Base-by-base conservation (phyloP, 441 rosid genomes). In the Flueggea neowawraea region DNA sequence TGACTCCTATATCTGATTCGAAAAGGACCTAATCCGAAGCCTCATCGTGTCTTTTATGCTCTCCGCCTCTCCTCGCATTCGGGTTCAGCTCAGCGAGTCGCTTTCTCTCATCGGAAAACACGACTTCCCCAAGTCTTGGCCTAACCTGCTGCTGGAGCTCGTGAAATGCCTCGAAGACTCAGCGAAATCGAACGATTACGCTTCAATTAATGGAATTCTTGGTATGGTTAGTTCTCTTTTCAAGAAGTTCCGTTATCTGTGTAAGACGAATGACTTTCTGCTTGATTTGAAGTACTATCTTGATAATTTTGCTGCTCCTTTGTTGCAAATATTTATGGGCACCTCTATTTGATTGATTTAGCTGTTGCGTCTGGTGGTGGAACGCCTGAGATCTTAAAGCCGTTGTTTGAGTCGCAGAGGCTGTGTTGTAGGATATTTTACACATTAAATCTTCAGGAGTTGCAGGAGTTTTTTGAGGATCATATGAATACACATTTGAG, bases 401-500 rank as follows among this genome's bases (percentile, higher is more conserved):
- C 91, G 0, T 59, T 87, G 16, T 84, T 91, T 4, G 96, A 91
- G 82, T 91, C 96, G 0, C 97, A 89, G 69, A 86, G 82, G 74
- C 74, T 91, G 63, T 95, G 99, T 62, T 95, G 94, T 74, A 81
- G 96, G 69, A 82, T 91, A 59, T 95, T 95, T 64, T 89, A 72
- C 68, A 89, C 97, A 0, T 58, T 95, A 76, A 95, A 95, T 72
- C 89, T 82, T 72, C 95, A 87, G 73, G 99, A 95, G 45, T 66
- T 95, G 75, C 99, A 97, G 0, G 99, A 91, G 81, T 95, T 78
- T 64, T 95, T 95, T 48, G 99, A 95, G 84, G 99, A 95, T 74
- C 87, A 95, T 66, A 95, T 91, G 96, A 73, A n/a, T n/a, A n/a
- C n/a, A n/a, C n/a, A n/a, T n/a, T n/a, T n/a, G n/a, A n/a, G n/a